Evolutionary conservation across 192 early-diverging fungal genomes (phyloP), one percentile per base, ranked within the genome.

Genomic region (Endogone sp.): DNA sequence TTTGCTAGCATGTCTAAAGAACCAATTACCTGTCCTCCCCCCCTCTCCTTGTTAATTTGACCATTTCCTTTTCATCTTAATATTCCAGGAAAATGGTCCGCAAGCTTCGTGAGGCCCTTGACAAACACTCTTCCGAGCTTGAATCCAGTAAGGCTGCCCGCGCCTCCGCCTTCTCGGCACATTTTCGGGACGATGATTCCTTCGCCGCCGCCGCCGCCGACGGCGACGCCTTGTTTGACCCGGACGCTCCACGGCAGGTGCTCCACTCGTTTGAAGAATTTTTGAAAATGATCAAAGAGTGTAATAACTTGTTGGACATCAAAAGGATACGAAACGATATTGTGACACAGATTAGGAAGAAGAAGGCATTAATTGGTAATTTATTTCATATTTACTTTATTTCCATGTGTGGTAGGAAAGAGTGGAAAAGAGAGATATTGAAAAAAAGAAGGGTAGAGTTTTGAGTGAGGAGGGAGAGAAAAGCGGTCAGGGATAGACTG

Each of bases 261-360:
- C n/a, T 76, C 2, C 75, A 77, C 25, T 84, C 88, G 2, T 95
- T 91, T 61, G 90, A 93, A 63, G 83, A 90, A 31, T 93, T 93
- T 75, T 81, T 95, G 56, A 80, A 80, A 21, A 85, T 79, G 28
- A 94, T 94, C 57, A 87, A 89, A 60, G 71, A 73, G n/a, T 90
- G 90, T 69, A 67, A 81, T 29, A 85, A 89, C 74, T 60, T 85
- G 3, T 61, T 73, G 29, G 89, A 90, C 69, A 79, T 94, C 56
- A 82, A 82, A 49, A 69, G 79, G 4, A 88, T 92, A n/a, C 67
- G 81, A 25, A 88, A 93, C 63, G 86, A 85, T 56, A 83, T 95
- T 56, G 68, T 90, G 30, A 85, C 86, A 16, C 90, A 95, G 73
- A 90, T 94, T 56, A 80, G 87, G 26, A 89, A 87, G 62, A 90